Percentiles rank a stretch among this genome's conserved stretches.
phyloP scores from a whole-genome alignment of 345 rosid species.

The Lepidium africanum region DNA sequence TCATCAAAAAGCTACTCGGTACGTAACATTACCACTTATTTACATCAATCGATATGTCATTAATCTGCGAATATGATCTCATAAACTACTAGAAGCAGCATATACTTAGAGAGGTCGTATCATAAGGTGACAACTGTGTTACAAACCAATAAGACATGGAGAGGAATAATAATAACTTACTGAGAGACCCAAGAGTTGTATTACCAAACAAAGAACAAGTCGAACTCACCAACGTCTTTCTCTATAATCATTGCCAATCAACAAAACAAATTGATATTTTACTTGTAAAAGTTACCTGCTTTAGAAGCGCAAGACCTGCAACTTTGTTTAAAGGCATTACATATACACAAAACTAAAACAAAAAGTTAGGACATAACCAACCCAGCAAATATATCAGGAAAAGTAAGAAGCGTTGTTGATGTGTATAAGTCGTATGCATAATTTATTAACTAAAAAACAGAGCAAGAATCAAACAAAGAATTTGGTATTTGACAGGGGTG shows the following conservation, averaged over 20 bases:
- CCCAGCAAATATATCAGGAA: background rate
- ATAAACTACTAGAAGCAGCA: background rate
- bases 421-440: background rate
- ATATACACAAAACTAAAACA: background rate
- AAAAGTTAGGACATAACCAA: background rate
- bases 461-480: conserved; percentile 24
- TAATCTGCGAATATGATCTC: background rate
- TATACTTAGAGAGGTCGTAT: background rate
- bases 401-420: background rate
- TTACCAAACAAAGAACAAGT: background rate
- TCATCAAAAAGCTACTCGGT: background rate
- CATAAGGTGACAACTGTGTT: background rate
- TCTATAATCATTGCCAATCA: conserved; percentile 26
- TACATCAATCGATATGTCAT: background rate
- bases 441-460: conserved; percentile 24
- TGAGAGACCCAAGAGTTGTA: background rate
- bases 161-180: background rate
- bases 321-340: background rate
- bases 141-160: background rate
- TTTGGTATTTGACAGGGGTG: conserved; percentile 26
- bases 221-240: conserved; percentile 16
- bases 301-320: background rate
- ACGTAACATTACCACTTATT: background rate
- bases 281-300: background rate
- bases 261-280: background rate